phyloP scores from a whole-genome alignment of 768 basidiomycete genomes.

The Amanita jacksonii region DNA sequence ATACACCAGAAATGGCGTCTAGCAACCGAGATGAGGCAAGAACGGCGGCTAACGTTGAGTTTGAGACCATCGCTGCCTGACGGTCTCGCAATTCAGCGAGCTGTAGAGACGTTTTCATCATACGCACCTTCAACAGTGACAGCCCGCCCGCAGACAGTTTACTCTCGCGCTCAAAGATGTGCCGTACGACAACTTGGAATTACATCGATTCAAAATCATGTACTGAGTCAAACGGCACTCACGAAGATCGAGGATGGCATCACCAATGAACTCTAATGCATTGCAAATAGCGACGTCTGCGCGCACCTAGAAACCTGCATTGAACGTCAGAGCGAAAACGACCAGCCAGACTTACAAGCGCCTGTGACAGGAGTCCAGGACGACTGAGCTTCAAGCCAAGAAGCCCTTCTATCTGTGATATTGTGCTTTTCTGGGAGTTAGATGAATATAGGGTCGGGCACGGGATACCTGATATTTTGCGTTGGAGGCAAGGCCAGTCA shows the following conservation, averaged over 20 bases:
- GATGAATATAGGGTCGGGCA: background rate
- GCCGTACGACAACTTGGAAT: conserved; percentile 58
- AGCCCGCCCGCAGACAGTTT: conserved; percentile 66
- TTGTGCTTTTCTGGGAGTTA: conserved; percentile 18
- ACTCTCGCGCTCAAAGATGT: conserved; percentile 58
- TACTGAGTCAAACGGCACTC: conserved; percentile 21
- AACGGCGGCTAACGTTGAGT: conserved; percentile 64
- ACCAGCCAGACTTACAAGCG: conserved; percentile 42
- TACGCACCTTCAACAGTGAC: conserved; percentile 61
- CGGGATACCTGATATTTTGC: conserved; percentile 17
- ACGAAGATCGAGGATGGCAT: conserved; percentile 82
- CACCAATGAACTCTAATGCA: conserved; percentile 71
- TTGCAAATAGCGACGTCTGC: conserved; percentile 51
- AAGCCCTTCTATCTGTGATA: conserved; percentile 51
- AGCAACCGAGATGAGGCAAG: conserved; percentile 64
- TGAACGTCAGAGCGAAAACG: too few relatives aligned
- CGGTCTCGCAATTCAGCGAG: too few relatives aligned
- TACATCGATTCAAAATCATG: too few relatives aligned
- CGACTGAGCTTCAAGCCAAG: conserved; percentile 53
- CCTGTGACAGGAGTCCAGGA: conserved; percentile 59
- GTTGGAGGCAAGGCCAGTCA: conserved; percentile 65
- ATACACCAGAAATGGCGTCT: conserved; percentile 49
- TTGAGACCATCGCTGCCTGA: conserved; percentile 82
- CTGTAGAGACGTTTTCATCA: background rate
- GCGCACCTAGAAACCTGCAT: background rate